Base-by-base conservation (phyloP, 1,139 yeast species). In the Blastobotrys raffinosifermentans region DNA sequence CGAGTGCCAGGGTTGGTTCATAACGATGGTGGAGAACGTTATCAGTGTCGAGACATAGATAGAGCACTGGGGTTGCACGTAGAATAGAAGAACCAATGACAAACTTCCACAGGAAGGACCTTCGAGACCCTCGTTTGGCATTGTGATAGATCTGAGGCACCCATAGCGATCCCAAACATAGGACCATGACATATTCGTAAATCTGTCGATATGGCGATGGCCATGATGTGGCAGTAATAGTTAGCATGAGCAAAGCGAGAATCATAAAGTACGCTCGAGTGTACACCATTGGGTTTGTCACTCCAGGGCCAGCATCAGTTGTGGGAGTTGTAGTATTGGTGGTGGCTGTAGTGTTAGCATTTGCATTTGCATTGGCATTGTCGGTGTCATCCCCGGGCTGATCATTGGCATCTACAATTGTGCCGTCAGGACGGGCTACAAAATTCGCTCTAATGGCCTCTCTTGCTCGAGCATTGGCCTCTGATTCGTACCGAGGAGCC, bases 111-210 rank as follows among this genome's bases (percentile, higher is more conserved):
- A 67, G 61, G 48, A 83, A 77, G 3, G 87, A 74, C 26, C 67
- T 65, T 38, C 80, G 65, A 16, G 84, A 69, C 18, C 91, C 91
- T 40, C 85, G 71, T 15, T 82, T 61, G 4, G 83, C 78, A 54
- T 86, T 85, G 50, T 96, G 69, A 44, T 78, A 75, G 35, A 86
- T 80, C 57, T 89, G 98, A 0, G 96, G 96, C n/a, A 82, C 49
- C 96, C 96, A 89, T 49, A 75, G 77, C 0, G 94, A 83, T 55
- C 78, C 83, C 21, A 80, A 54, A 1, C 69, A 40, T 2, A 77
- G 44, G 4, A 80, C 55, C 1, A 73, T 63, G 1, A 70, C 39
- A 42, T 73, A 77, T 54, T 86, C 95, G 53, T 79, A 75, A 2
- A 66, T 50, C 16, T 60, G 59, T 39, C 96, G 66, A 31, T 74